phyloP scores from a whole-genome alignment of 345 rosid genomes.

The Nephelium lappaceum region DNA sequence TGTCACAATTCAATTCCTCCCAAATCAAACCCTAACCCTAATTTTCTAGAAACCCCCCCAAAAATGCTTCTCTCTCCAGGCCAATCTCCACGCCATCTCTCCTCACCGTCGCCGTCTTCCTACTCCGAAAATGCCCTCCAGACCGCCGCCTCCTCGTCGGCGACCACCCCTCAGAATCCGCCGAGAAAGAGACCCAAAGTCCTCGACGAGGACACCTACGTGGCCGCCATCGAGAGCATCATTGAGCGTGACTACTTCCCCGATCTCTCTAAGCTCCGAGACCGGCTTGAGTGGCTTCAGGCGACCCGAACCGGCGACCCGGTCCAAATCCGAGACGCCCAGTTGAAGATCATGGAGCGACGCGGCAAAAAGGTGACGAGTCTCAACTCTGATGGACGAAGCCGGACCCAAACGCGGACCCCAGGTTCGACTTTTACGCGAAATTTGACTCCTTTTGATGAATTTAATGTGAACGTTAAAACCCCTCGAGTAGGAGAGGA shows the following conservation, averaged over 20 bases:
- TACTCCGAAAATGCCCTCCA: slow-evolving; percentile 31
- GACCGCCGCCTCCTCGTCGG: slow-evolving; percentile 36
- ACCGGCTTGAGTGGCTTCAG: slow-evolving; percentile 93
- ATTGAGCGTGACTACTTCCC: slow-evolving; percentile 98
- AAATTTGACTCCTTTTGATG: slow-evolving; percentile 82
- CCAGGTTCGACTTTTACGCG: slow-evolving; percentile 87
- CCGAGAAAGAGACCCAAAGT: slow-evolving; percentile 62
- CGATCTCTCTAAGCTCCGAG: slow-evolving; percentile 89
- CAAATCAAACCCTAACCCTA: slow-evolving; percentile 21
- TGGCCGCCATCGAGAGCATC: slow-evolving; percentile 85
- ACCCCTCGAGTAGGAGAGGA: slow-evolving; percentile 48
- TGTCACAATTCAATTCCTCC: not conserved
- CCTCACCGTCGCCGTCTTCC: slow-evolving; percentile 65
- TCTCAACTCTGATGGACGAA: slow-evolving; percentile 38
- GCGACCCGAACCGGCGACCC: slow-evolving; percentile 86
- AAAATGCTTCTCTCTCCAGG: slow-evolving; percentile 80
- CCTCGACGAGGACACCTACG: slow-evolving; percentile 87
- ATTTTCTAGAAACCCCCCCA: not conserved
- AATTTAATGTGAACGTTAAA: slow-evolving; percentile 53
- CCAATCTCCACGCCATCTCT: slow-evolving; percentile 76
- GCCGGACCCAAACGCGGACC: slow-evolving; percentile 58
- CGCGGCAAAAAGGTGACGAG: slow-evolving; percentile 55
- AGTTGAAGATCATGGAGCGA: slow-evolving; percentile 91
- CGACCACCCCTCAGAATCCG: slow-evolving; percentile 28
- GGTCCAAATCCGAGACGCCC: slow-evolving; percentile 89